Percentiles rank a stretch among this genome's conserved stretches.
These are phyloP conservation scores for Debaryomyces nepalensis DNA, from an alignment of 1,139 yeast genomes.

Conservation along the genomic window DNA sequence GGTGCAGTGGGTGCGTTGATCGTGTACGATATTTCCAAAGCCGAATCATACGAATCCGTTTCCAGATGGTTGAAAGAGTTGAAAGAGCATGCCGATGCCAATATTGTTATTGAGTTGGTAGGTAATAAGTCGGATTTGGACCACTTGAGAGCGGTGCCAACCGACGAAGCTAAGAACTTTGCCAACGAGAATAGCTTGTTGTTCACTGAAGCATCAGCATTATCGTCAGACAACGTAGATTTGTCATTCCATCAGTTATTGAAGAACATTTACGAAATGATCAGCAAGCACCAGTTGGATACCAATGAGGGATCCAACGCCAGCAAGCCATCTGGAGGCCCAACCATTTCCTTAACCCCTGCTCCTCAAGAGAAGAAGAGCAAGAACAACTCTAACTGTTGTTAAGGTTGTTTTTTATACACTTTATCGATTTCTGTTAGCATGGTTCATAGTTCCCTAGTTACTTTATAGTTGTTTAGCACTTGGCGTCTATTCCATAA, in stretches of 20 bases:
- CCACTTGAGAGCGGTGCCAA: constrained; percentile 95
- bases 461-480: constrained; percentile 6
- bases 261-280: constrained; percentile 92
- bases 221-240: constrained; percentile 94
- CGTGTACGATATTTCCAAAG: constrained; percentile 93
- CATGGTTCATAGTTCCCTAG: not conserved
- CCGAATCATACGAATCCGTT: constrained; percentile 91
- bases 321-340: constrained; percentile 69
- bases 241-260: constrained; percentile 90
- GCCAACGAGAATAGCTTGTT: constrained; percentile 91
- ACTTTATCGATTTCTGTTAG: not conserved
- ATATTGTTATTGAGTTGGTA: constrained; percentile 93
- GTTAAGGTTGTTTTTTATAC: constrained; percentile 38
- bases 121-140: constrained; percentile 89
- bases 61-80: constrained; percentile 94
- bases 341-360: constrained; percentile 91
- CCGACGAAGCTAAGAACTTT: constrained; percentile 95
- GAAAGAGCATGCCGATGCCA: constrained; percentile 96
- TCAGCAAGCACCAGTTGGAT: constrained; percentile 84
- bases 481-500: constrained; percentile 5
- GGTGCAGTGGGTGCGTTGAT: constrained; percentile 98
- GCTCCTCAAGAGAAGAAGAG: constrained; percentile 81
- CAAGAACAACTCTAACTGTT: constrained; percentile 66
- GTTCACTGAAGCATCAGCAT: constrained; percentile 97
- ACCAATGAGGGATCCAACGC: constrained; percentile 46